Conservation (phyloP, 768 basidiomycete genomes). For the Candolleomyces eurysporus region DNA sequence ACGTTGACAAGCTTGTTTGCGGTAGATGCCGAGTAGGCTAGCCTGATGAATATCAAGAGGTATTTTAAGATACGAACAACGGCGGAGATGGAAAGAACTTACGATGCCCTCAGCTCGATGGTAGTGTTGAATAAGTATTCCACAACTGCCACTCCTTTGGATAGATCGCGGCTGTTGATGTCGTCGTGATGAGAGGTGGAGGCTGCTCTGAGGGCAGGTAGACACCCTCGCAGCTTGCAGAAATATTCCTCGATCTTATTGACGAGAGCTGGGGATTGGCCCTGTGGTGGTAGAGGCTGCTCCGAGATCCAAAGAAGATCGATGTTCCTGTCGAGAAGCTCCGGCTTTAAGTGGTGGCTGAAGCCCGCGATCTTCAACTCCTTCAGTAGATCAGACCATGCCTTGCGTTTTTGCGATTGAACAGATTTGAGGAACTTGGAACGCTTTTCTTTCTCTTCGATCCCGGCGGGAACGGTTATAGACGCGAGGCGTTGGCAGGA, state of each 20-base stretch:
- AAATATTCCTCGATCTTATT: conserved; percentile 64
- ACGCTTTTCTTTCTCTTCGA: conserved; percentile 44
- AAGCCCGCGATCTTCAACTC: conserved; percentile 82
- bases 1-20: background rate
- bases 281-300: conserved; percentile 44
- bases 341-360: conserved; percentile 67
- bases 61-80: conserved; percentile 5
- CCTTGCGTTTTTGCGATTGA: conserved; percentile 80
- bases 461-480: conserved; percentile 38
- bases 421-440: conserved; percentile 71
- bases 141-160: conserved; percentile 71
- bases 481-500: conserved; percentile 57
- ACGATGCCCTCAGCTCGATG: conserved; percentile 63
- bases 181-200: conserved; percentile 77
- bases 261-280: conserved; percentile 16
- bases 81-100: conserved; percentile 25
- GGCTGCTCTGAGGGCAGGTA: conserved; percentile 64
- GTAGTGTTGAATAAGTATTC: conserved; percentile 78
- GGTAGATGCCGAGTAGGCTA: background rate
- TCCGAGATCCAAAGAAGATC: conserved; percentile 64
- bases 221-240: conserved; percentile 54
- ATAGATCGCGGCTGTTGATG: conserved; percentile 82
- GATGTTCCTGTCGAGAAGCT: conserved; percentile 54
- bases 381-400: conserved; percentile 88
- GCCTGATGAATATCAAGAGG: conserved; percentile 16